Evolutionary conservation across 306 rosid species (phyloP), one percentile per base, ranked within the genome.

Genomic region (Acacia melanoxylon): DNA sequence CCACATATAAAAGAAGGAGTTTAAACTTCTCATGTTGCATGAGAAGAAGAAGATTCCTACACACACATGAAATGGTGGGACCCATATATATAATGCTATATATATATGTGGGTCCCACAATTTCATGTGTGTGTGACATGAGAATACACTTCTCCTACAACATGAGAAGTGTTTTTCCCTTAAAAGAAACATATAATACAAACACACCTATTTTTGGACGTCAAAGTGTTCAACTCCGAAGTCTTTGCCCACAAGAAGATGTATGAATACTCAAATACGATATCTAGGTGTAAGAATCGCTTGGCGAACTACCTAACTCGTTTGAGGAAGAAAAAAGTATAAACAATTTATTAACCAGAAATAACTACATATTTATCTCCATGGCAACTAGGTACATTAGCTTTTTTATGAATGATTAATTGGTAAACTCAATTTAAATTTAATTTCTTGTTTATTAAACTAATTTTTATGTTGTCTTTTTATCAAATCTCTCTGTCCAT

Each of bases 181-280:
- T n/a, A n/a, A 67, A 69, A 69, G 8, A 71, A 44, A 44, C 12
- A 13, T 24, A 15, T 5, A 45, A 58, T 74, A 19, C 24, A 51
- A 20, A 17, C 13, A 25, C 42, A 72, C 61, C 17, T 76, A 82
- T 81, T 52, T 82, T 44, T 65, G 52, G 62, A 46, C 72, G 19
- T 68, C 2, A 45, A 82, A 82, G 48, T 76, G 46, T 31, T 82
- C 85, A 14, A 82, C 77, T 54, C 85, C 81, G 25, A 82, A 78
- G 75, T 82, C 81, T 82, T 81, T 45, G 76, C 85, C 85, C 81
- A 82, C 37, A 76, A 80, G 72, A 82, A 82, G 65, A 82, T 76
- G 85, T 82, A 82, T 8, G 65, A 49, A 82, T 82, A 82, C 41
- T 69, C 77, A 17, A 49, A 20, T 45, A 76, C 22, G 20, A 82